A percentile compares a stretch with the other conserved stretches of the same genome.
Conservation (phyloP, 306 rosid species). For the Glycine tomentella region DNA sequence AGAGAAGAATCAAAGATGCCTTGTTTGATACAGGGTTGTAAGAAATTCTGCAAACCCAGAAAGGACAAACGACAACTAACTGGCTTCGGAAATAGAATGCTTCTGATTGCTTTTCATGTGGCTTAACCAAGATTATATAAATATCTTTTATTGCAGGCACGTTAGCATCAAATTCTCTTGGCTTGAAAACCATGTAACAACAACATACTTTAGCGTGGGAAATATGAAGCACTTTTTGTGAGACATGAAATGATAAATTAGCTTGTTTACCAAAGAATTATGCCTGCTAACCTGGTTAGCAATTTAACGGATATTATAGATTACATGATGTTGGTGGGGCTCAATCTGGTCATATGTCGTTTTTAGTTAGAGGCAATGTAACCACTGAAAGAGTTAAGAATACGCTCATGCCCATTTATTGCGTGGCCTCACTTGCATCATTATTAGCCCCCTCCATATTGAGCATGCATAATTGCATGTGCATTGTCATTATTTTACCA, state of each 20-base stretch:
- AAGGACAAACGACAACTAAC: constrained; percentile 16
- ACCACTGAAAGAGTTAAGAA: constrained; percentile 49
- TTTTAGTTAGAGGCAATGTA: constrained; percentile 49
- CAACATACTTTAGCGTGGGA: constrained; percentile 33
- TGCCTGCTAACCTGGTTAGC: constrained; percentile 13
- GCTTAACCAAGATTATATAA: constrained; percentile 49
- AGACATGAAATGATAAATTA: constrained; percentile 46
- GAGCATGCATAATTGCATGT: neutral
- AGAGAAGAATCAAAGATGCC: constrained; percentile 24
- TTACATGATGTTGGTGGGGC: constrained; percentile 37
- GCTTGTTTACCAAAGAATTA: constrained; percentile 20
- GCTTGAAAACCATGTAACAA: constrained; percentile 72
- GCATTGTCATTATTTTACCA: constrained; percentile 12
- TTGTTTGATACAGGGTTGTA: neutral
- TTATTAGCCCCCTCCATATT: constrained; percentile 4
- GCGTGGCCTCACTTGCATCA: constrained; percentile 7
- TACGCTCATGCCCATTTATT: constrained; percentile 41
- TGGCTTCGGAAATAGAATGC: constrained; percentile 34
- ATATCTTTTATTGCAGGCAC: constrained; percentile 65
- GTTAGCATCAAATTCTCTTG: constrained; percentile 66
- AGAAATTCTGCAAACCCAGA: constrained; percentile 39
- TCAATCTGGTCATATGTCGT: constrained; percentile 53
- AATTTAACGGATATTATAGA: constrained; percentile 45
- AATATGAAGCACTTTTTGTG: constrained; percentile 32
- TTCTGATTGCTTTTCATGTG: constrained; percentile 28